Evolutionary conservation across 2,329 filamentous ascomycete species (phyloP).

Genomic region (Fusarium albidum): DNA sequence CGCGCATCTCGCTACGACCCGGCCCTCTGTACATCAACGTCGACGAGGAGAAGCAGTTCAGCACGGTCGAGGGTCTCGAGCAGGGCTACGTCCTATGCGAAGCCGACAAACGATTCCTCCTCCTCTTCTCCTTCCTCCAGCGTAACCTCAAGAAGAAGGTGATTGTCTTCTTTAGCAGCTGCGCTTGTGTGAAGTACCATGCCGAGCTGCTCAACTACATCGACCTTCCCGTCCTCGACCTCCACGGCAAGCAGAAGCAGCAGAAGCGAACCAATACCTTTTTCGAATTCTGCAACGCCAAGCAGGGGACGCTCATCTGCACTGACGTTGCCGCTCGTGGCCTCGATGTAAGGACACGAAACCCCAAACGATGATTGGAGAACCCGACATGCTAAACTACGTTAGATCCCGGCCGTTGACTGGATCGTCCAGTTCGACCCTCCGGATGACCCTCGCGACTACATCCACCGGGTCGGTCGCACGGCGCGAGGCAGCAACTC

Average conservation of each 20-base stretch:
- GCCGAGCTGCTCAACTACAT: constrained; percentile 97
- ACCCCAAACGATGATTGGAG: background rate
- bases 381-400: constrained; percentile 16
- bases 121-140: constrained; percentile 95
- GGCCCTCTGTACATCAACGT: constrained; percentile 98
- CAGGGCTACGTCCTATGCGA: constrained; percentile 97
- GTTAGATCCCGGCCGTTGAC: constrained; percentile 87
- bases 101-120: constrained; percentile 89
- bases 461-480: constrained; percentile 95
- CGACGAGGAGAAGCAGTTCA: constrained; percentile 86
- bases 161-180: constrained; percentile 94
- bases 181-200: constrained; percentile 95
- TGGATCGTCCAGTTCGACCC: constrained; percentile 98
- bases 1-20: constrained; percentile 88
- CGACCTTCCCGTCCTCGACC: constrained; percentile 84
- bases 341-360: constrained; percentile 71
- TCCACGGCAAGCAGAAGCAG: constrained; percentile 97
- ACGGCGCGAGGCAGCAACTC: constrained; percentile 85
- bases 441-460: constrained; percentile 87
- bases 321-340: constrained; percentile 96
- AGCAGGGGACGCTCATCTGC: constrained; percentile 88
- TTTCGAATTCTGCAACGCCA: constrained; percentile 86
- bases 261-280: constrained; percentile 99
- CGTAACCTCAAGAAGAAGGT: constrained; percentile 93
- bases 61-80: constrained; percentile 91